phyloP scores from a whole-genome alignment of 352 stramenopile species.

The Saprolegnia diclina region DNA sequence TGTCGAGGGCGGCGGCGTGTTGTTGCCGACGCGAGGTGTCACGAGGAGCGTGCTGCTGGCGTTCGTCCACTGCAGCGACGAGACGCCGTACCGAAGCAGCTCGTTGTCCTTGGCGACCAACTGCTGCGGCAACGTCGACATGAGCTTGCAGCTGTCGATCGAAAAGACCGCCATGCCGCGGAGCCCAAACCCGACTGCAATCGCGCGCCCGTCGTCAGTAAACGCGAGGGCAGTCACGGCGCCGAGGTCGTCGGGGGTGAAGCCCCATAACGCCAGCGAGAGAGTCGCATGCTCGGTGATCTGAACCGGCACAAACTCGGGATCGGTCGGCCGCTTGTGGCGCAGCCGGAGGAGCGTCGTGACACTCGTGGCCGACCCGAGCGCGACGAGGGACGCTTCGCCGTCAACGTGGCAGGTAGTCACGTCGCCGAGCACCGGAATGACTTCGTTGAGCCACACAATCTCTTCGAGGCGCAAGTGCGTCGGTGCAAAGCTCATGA shows the following conservation, averaged over 20 bases:
- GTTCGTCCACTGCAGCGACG: constrained; percentile 52
- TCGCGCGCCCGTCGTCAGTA: constrained; percentile 48
- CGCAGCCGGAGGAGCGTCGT: not conserved
- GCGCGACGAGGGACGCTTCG: constrained; percentile 6
- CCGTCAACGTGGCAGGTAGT: not conserved
- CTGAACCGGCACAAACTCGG: not conserved
- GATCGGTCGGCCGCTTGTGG: not conserved
- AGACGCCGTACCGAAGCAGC: constrained; percentile 49
- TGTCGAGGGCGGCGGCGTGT: constrained; percentile 29
- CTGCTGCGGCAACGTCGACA: constrained; percentile 78
- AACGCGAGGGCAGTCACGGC: constrained; percentile 59
- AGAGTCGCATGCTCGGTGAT: not conserved
- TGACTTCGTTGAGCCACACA: constrained; percentile 3
- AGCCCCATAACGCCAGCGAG: constrained; percentile 54
- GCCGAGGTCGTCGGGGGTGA: constrained; percentile 45
- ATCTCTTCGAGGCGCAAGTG: constrained; percentile 10
- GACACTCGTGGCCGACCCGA: not conserved
- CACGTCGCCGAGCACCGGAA: not conserved
- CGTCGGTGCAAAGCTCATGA: constrained; percentile 12
- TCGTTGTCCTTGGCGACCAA: constrained; percentile 42
- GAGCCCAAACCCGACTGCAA: constrained; percentile 64
- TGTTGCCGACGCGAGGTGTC: constrained; percentile 40
- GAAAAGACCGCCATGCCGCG: constrained; percentile 76
- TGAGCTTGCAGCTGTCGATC: constrained; percentile 67
- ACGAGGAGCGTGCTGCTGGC: constrained; percentile 59